Conservation (phyloP, 306 rosid genomes). For the Cotoneaster glaucophyllus region DNA sequence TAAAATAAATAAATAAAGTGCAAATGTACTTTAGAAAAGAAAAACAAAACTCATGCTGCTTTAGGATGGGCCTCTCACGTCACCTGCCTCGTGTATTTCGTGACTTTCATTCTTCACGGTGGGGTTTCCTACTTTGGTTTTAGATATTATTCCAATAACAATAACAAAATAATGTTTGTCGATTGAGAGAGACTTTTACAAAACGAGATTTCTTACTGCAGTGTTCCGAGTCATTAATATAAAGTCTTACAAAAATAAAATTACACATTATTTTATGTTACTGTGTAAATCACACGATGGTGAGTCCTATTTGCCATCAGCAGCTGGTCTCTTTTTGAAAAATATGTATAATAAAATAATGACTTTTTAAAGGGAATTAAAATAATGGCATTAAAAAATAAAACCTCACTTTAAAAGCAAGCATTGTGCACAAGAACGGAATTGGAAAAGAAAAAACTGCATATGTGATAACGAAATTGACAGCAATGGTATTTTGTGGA, state of each 20-base stretch:
- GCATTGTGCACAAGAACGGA: background rate
- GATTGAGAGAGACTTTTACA: too few relatives aligned
- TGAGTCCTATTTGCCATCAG: fast-evolving
- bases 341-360: too few relatives aligned
- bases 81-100: background rate
- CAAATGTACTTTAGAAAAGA: background rate
- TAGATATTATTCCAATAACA: too few relatives aligned
- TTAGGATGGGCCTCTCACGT: background rate
- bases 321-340: too few relatives aligned
- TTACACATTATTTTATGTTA: too few relatives aligned
- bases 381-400: too few relatives aligned
- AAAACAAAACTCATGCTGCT: background rate
- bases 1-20: too few relatives aligned
- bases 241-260: too few relatives aligned
- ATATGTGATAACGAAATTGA: background rate
- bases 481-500: background rate
- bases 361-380: too few relatives aligned
- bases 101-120: background rate
- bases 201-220: too few relatives aligned
- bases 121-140: background rate
- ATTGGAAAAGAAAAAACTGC: background rate
- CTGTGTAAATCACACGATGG: too few relatives aligned
- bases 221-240: background rate
- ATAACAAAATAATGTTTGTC: too few relatives aligned
- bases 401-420: background rate